Percentiles rank a stretch among this genome's conserved stretches.
These are phyloP conservation scores for Peziza echinospora DNA, from an alignment of 495 filamentous ascomycete genomes.

Conservation along the genomic window DNA sequence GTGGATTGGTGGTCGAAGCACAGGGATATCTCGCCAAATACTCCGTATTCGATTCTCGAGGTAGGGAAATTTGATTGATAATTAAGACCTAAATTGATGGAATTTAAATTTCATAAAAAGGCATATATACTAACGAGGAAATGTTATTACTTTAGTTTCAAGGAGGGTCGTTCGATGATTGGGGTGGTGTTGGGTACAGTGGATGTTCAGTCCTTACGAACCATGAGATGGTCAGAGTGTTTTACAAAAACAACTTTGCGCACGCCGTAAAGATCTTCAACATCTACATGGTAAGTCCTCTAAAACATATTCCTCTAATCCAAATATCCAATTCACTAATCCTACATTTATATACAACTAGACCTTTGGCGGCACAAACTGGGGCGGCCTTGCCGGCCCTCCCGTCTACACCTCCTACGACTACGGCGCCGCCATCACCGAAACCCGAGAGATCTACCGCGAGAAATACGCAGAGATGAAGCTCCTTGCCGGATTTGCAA, in stretches of 20 bases:
- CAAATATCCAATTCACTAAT: no score
- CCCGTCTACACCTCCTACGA: slow-evolving; percentile 58
- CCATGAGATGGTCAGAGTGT: slow-evolving; percentile 51
- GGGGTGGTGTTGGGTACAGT: slow-evolving; percentile 47
- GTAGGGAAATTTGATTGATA: slow-evolving; percentile 9
- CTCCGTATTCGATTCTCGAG: slow-evolving; percentile 47
- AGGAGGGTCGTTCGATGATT: slow-evolving; percentile 55
- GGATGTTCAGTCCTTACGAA: slow-evolving; percentile 42
- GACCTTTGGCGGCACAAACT: slow-evolving; percentile 60
- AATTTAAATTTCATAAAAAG: no score
- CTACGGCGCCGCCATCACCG: slow-evolving; percentile 45
- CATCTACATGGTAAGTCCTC: slow-evolving; percentile 40
- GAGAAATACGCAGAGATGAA: slow-evolving; percentile 69
- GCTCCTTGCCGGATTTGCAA: slow-evolving; percentile 48
- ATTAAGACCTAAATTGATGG: no score
- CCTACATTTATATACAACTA: slow-evolving; percentile 21
- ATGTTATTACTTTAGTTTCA: slow-evolving; percentile 32
- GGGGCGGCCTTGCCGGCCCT: slow-evolving; percentile 58
- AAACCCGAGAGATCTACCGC: slow-evolving; percentile 40
- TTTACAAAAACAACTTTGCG: slow-evolving; percentile 59
- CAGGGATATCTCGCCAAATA: slow-evolving; percentile 24
- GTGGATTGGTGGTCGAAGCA: slow-evolving; percentile 17
- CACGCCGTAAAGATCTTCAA: slow-evolving; percentile 40
- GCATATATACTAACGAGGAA: no score
- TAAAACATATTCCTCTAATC: no score